Percentiles rank a stretch among this genome's conserved stretches.
Evolutionary conservation across 2,329 filamentous ascomycete genomes (phyloP).

Genomic region (Epichloe baconii): DNA sequence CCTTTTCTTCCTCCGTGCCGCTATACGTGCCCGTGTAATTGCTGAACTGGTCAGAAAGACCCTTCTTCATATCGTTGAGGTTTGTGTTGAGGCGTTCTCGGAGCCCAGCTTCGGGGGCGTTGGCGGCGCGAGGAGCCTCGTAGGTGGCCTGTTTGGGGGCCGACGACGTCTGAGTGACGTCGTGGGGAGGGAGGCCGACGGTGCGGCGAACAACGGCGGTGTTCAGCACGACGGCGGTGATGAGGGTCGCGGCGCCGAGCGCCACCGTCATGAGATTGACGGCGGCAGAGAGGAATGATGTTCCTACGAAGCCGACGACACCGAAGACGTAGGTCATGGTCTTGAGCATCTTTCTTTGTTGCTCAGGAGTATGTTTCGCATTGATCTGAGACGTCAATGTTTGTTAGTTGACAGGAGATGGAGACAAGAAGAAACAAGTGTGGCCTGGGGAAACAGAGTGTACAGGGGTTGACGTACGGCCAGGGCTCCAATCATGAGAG

Average conservation of each 20-base stretch:
- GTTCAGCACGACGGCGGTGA: slow-evolving; percentile 26
- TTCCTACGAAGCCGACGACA: slow-evolving; percentile 29
- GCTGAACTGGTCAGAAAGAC: slow-evolving; percentile 20
- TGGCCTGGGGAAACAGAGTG: neutral
- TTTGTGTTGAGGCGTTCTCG: slow-evolving; percentile 20
- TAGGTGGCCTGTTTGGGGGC: slow-evolving; percentile 15
- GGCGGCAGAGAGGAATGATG: slow-evolving; percentile 33
- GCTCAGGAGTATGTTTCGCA: slow-evolving; percentile 18
- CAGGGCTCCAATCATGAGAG: slow-evolving; percentile 43
- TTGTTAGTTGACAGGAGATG: neutral
- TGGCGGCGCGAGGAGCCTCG: slow-evolving; percentile 20
- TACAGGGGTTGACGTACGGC: slow-evolving; percentile 23
- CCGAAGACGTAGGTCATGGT: slow-evolving; percentile 31
- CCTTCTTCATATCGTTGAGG: slow-evolving; percentile 25
- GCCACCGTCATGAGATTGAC: slow-evolving; percentile 36
- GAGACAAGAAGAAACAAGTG: neutral
- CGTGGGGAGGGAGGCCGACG: slow-evolving; percentile 24
- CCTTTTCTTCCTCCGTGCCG: slow-evolving; percentile 20
- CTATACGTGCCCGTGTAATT: slow-evolving; percentile 22
- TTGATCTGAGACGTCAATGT: slow-evolving; percentile 18
- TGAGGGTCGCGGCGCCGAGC: slow-evolving; percentile 22
- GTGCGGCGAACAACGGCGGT: slow-evolving; percentile 24
- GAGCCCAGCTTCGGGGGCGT: slow-evolving; percentile 11
- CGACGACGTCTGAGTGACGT: slow-evolving; percentile 11
- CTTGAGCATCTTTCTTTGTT: slow-evolving; percentile 25